phyloP scores from a whole-genome alignment of 2,329 filamentous ascomycete species.

The Incumbomyces delicatus region DNA sequence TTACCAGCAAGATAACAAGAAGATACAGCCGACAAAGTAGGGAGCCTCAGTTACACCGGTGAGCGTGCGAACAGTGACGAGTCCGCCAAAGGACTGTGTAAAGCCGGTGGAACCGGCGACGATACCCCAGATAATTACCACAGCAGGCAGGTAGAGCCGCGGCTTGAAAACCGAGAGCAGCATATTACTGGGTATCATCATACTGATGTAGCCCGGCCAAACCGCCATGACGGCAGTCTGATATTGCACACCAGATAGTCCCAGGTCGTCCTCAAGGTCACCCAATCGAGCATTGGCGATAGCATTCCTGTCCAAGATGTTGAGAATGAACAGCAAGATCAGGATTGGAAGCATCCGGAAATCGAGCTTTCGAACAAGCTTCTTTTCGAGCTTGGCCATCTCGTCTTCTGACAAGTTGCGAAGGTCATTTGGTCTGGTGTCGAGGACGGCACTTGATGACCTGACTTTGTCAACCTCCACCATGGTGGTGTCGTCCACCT shows the following conservation, averaged over 20 bases:
- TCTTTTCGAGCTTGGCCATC: background rate
- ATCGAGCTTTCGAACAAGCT: conserved; percentile 4
- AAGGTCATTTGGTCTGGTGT: background rate
- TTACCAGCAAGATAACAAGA: conserved; percentile 1
- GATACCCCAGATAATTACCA: conserved; percentile 36
- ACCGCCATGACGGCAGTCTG: conserved; percentile 18
- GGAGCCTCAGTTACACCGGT: conserved; percentile 39
- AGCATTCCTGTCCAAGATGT: conserved; percentile 22
- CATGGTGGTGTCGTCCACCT: conserved; percentile 1
- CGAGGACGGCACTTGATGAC: background rate
- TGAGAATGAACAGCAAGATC: conserved; percentile 4
- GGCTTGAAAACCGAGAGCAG: conserved; percentile 19
- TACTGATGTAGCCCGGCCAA: background rate
- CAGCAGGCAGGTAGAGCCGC: conserved; percentile 35
- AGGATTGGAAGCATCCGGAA: conserved; percentile 2
- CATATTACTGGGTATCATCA: conserved; percentile 4
- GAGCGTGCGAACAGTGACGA: conserved; percentile 31
- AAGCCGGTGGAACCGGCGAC: conserved; percentile 33
- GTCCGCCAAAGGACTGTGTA: conserved; percentile 31
- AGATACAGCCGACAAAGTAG: conserved; percentile 43
- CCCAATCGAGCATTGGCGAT: conserved; percentile 26
- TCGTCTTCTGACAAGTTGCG: conserved; percentile 1
- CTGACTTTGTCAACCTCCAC: background rate
- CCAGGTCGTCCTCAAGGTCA: conserved; percentile 22
- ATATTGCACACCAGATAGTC: conserved; percentile 23